Percentiles rank a stretch among this genome's conserved stretches.
phyloP scores from a whole-genome alignment of 495 filamentous ascomycete genomes.

The Penicillium crystallinum region DNA sequence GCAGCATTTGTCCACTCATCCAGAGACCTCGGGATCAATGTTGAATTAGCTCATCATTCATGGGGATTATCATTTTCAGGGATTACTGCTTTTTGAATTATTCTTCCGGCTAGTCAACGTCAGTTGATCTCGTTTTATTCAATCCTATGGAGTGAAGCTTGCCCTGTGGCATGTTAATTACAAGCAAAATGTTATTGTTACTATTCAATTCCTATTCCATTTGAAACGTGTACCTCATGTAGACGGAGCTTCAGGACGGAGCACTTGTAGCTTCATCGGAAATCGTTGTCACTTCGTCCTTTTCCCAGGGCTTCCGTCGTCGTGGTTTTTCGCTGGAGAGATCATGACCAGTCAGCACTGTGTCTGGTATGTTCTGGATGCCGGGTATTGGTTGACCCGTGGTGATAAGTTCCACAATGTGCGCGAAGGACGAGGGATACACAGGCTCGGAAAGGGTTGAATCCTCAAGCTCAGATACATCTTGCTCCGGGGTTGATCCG shows the following conservation, averaged over 20 bases:
- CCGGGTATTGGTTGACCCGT: conserved; percentile 81
- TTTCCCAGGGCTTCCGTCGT: conserved; percentile 81
- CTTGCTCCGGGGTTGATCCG: not conserved
- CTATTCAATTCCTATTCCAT: not conserved
- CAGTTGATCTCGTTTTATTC: conserved; percentile 2
- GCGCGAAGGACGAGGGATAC: conserved; percentile 82
- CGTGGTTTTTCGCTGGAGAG: conserved; percentile 44
- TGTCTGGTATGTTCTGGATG: conserved; percentile 84
- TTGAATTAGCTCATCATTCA: conserved; percentile 1
- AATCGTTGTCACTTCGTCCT: conserved; percentile 20
- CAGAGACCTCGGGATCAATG: no score
- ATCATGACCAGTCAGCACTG: conserved; percentile 62
- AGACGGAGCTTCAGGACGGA: not conserved
- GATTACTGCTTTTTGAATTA: conserved; percentile 16
- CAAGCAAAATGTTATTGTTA: conserved; percentile 5
- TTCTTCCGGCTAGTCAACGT: conserved; percentile 11
- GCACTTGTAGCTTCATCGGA: conserved; percentile 4
- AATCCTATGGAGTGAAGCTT: not conserved
- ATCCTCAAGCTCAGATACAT: not conserved
- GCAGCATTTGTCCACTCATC: not conserved
- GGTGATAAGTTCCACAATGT: conserved; percentile 84
- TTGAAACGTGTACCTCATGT: not conserved
- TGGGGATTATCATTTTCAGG: conserved; percentile 11
- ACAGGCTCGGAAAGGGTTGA: conserved; percentile 40
- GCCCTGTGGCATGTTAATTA: conserved; percentile 3